phyloP scores from a whole-genome alignment of 148 eudicot genomes.

The Dianthus caryophyllus region DNA sequence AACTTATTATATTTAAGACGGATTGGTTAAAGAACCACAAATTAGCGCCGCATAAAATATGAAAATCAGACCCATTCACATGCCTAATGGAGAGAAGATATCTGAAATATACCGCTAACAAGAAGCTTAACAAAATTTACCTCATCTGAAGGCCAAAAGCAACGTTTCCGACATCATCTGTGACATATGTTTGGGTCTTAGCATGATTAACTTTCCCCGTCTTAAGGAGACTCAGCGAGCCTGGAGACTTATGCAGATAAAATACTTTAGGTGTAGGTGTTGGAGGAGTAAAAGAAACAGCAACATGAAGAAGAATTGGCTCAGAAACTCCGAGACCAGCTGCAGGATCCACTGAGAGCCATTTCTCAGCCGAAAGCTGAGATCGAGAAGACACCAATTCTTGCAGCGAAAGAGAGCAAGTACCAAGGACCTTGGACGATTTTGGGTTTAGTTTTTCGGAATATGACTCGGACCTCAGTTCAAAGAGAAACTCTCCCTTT shows the following conservation, averaged over 20 bases:
- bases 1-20: no score
- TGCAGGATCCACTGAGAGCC: conserved; percentile 60
- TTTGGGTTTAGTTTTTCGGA: conserved; percentile 39
- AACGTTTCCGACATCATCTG: conserved; percentile 63
- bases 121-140: conserved; percentile 26
- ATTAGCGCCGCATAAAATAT: neutral
- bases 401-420: conserved; percentile 49
- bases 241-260: conserved; percentile 41
- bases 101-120: neutral
- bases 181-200: conserved; percentile 49
- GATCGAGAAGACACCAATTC: conserved; percentile 44
- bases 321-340: conserved; percentile 29
- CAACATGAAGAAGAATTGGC: conserved; percentile 51
- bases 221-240: conserved; percentile 29
- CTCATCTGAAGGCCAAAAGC: conserved; percentile 75
- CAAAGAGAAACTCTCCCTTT: conserved; percentile 56
- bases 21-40: no score
- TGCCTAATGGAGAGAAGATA: neutral
- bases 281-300: conserved; percentile 67
- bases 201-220: conserved; percentile 32
- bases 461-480: conserved; percentile 40
- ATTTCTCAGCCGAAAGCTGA: conserved; percentile 61
- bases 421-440: conserved; percentile 49
- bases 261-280: conserved; percentile 47
- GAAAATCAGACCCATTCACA: neutral